These are phyloP conservation scores for Suillus tomentosus DNA, from an alignment of 768 basidiomycete genomes.

Conservation along the genomic window DNA sequence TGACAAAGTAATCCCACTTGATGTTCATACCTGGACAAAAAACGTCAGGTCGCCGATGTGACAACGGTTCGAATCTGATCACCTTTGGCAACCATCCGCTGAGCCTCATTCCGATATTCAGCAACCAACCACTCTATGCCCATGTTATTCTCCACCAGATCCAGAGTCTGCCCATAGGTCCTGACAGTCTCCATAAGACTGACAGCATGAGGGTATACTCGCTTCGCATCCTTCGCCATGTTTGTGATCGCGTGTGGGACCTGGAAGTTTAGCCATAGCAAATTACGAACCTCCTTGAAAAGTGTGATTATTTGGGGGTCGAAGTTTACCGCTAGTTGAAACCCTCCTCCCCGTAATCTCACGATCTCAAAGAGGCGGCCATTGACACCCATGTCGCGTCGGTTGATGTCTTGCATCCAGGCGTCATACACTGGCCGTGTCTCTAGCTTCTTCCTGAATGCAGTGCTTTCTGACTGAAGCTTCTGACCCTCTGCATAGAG, in stretches of 20 bases:
- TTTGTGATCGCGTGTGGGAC: constrained; percentile 94
- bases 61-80: not conserved
- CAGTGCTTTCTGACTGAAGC: constrained; percentile 85
- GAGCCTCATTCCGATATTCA: constrained; percentile 90
- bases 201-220: constrained; percentile 97
- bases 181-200: constrained; percentile 99
- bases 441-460: constrained; percentile 96
- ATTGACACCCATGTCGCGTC: constrained; percentile 88
- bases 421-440: constrained; percentile 93
- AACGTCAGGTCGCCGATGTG: not conserved
- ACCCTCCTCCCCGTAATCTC: constrained; percentile 68
- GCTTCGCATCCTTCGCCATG: constrained; percentile 98
- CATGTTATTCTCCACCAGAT: constrained; percentile 86
- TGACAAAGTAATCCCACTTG: constrained; percentile 96
- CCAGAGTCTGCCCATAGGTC: constrained; percentile 94
- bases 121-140: constrained; percentile 94
- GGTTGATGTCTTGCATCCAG: constrained; percentile 94
- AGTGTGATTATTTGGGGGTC: constrained; percentile 98
- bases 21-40: constrained; percentile 78
- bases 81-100: constrained; percentile 93
- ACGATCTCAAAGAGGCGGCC: constrained; percentile 94
- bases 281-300: constrained; percentile 96
- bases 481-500: constrained; percentile 99
- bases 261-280: constrained; percentile 94
- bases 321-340: constrained; percentile 93